phyloP scores from a whole-genome alignment of 306 rosid genomes.

The Cucumis melo region DNA sequence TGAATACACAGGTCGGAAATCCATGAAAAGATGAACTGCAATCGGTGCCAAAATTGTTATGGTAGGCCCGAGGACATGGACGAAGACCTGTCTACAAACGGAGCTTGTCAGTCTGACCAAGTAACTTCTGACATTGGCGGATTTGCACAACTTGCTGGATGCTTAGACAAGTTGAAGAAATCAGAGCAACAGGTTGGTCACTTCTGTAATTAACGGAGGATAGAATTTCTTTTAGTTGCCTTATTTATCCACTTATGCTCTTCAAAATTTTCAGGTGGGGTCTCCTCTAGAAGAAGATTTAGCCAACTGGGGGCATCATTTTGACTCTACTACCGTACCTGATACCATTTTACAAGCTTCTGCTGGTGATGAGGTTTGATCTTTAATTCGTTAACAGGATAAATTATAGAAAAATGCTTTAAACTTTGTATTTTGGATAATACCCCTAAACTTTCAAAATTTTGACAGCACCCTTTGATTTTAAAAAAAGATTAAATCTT shows the following conservation, averaged over 20 bases:
- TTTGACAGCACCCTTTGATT: too few relatives aligned
- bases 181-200: slow-evolving; percentile 81
- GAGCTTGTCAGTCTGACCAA: slow-evolving; percentile 26
- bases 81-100: slow-evolving; percentile 11
- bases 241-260: neutral
- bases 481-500: too few relatives aligned
- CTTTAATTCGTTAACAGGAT: neutral
- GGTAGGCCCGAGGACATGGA: slow-evolving; percentile 21
- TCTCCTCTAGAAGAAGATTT: slow-evolving; percentile 83
- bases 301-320: slow-evolving; percentile 94
- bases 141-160: slow-evolving; percentile 82
- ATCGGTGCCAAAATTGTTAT: slow-evolving; percentile 49
- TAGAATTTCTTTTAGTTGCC: slow-evolving; percentile 1
- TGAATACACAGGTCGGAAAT: slow-evolving; percentile 59
- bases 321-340: slow-evolving; percentile 59
- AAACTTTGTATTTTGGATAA: too few relatives aligned
- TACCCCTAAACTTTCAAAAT: neutral
- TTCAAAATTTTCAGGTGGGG: slow-evolving; percentile 52
- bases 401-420: too few relatives aligned
- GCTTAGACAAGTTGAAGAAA: slow-evolving; percentile 58
- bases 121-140: slow-evolving; percentile 72
- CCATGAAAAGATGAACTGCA: slow-evolving; percentile 76
- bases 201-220: slow-evolving; percentile 13
- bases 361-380: slow-evolving; percentile 83
- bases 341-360: slow-evolving; percentile 85